phyloP scores from a whole-genome alignment of 1,139 yeast genomes.

The Saccharomyces hybrid region DNA sequence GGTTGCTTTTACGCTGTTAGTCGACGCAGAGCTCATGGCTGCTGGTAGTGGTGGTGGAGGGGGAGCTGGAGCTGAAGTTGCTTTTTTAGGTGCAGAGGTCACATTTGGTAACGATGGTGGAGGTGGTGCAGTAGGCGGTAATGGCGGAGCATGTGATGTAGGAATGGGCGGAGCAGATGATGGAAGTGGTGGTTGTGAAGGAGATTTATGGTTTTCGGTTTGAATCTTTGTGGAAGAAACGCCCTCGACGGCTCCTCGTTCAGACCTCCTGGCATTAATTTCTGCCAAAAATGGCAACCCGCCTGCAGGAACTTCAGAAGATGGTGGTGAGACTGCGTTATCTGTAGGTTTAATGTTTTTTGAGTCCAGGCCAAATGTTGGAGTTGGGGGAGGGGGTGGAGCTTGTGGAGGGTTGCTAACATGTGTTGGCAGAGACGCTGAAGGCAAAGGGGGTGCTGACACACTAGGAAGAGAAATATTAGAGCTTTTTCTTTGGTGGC shows the following conservation, averaged over 20 bases:
- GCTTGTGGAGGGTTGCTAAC: slow-evolving; percentile 25
- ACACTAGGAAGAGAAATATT: slow-evolving; percentile 9
- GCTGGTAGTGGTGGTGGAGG: slow-evolving; percentile 17
- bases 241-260: slow-evolving; percentile 12
- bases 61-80: background rate
- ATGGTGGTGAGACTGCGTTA: background rate
- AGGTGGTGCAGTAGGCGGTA: background rate
- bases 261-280: slow-evolving; percentile 22
- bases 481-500: slow-evolving; percentile 24
- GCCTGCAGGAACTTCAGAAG: slow-evolving; percentile 5
- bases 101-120: background rate
- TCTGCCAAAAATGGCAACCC: slow-evolving; percentile 22
- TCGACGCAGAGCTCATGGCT: slow-evolving; percentile 8
- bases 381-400: slow-evolving; percentile 8
- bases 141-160: background rate
- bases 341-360: background rate
- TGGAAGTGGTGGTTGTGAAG: background rate
- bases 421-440: slow-evolving; percentile 18
- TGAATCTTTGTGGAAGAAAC: background rate
- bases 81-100: background rate
- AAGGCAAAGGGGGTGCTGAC: slow-evolving; percentile 8
- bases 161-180: slow-evolving; percentile 2
- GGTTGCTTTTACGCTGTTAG: background rate
- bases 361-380: slow-evolving; percentile 2
- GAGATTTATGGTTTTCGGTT: background rate